A percentile compares a stretch with the other conserved stretches of the same genome.
These are phyloP conservation scores for Nicotiana benthamiana DNA, from an alignment of 257 asterid genomes.

Conservation along the genomic window DNA sequence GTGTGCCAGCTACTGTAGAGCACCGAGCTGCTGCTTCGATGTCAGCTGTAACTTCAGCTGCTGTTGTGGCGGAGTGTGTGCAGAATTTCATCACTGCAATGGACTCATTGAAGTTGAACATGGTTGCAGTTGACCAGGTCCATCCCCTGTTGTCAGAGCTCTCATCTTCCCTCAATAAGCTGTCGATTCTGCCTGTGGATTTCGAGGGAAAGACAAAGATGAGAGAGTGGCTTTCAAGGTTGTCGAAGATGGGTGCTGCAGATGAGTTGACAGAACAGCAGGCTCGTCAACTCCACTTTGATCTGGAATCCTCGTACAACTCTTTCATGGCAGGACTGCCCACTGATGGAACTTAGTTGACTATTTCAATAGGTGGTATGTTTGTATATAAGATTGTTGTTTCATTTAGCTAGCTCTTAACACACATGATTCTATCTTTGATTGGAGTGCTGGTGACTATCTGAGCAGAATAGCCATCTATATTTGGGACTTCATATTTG, in stretches of 20 bases:
- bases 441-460: background rate
- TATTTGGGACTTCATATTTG: background rate
- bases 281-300: conserved; percentile 87
- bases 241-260: conserved; percentile 85
- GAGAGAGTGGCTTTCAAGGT: conserved; percentile 80
- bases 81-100: conserved; percentile 87
- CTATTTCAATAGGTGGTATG: background rate
- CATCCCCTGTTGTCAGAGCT: conserved; percentile 80
- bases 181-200: conserved; percentile 65
- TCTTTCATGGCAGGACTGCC: conserved; percentile 90
- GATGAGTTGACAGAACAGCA: conserved; percentile 95
- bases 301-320: conserved; percentile 84
- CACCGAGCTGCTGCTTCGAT: conserved; percentile 58
- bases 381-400: background rate
- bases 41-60: conserved; percentile 53
- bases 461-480: background rate
- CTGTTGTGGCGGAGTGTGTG: conserved; percentile 88
- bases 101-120: conserved; percentile 79
- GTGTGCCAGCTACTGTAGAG: conserved; percentile 92
- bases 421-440: background rate
- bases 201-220: conserved; percentile 92
- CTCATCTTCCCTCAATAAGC: conserved; percentile 70
- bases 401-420: background rate
- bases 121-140: conserved; percentile 94
- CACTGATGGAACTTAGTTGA: conserved; percentile 46